phyloP scores from a whole-genome alignment of 495 filamentous ascomycete species.

The Neurospora sp. region DNA sequence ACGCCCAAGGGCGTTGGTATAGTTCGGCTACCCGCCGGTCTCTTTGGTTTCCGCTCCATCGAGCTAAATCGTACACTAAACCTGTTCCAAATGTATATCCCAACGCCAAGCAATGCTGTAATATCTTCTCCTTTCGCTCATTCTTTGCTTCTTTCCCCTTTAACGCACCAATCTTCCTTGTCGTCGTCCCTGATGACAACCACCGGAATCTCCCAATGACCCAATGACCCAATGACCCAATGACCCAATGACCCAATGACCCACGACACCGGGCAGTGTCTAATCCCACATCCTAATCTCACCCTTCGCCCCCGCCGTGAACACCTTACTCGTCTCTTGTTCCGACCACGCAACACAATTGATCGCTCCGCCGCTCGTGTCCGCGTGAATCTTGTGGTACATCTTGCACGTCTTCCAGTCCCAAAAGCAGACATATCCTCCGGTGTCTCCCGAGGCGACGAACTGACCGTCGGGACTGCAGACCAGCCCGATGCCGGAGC shows the following conservation, averaged over 20 bases:
- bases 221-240: no score
- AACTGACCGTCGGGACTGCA: conserved; percentile 88
- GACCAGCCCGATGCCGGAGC: conserved; percentile 82
- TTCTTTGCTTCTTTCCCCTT: background rate
- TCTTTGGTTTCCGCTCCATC: background rate
- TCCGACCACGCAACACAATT: conserved; percentile 86
- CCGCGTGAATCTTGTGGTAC: conserved; percentile 85
- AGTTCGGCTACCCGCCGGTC: background rate
- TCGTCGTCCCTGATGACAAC: background rate
- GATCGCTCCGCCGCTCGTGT: conserved; percentile 56
- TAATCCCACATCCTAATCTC: conserved; percentile 94
- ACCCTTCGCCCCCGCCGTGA: conserved; percentile 81
- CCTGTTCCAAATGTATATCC: background rate
- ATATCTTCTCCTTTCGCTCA: background rate
- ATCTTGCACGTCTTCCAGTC: conserved; percentile 99
- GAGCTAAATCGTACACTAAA: background rate
- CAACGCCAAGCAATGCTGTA: background rate
- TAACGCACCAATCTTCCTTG: background rate
- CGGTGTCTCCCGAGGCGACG: conserved; percentile 71
- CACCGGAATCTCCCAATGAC: no score
- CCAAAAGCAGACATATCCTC: conserved; percentile 89
- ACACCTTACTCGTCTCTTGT: conserved; percentile 88
- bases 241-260: no score
- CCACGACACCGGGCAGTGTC: background rate
- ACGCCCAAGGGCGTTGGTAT: background rate